Conservation (phyloP, 2,329 filamentous ascomycete genomes). For the Aspergillus quadricinctus region DNA sequence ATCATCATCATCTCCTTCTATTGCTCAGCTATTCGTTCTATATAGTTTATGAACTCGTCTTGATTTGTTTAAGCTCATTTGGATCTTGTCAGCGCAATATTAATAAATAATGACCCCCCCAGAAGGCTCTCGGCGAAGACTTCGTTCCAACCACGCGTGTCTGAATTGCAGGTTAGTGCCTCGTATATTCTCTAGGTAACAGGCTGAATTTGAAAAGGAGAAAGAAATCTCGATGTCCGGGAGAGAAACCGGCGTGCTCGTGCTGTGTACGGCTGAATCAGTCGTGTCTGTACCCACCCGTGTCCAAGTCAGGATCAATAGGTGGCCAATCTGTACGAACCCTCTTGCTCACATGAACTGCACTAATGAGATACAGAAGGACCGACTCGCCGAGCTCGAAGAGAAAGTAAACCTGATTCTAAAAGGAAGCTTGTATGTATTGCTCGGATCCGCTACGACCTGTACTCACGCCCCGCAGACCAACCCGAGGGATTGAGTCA, state of each 20-base stretch:
- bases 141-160: constrained; percentile 33
- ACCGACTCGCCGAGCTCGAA: constrained; percentile 49
- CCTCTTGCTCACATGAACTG: background rate
- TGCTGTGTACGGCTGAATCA: constrained; percentile 49
- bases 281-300: constrained; percentile 43
- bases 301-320: constrained; percentile 30
- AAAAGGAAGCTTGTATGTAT: constrained; percentile 27
- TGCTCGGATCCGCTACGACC: too few species aligned
- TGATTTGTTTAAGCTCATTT: background rate
- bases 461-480: background rate
- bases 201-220: constrained; percentile 25
- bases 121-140: constrained; percentile 26
- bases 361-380: constrained; percentile 36
- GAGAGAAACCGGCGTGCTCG: constrained; percentile 50
- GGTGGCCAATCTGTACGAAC: constrained; percentile 43
- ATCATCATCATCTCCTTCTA: background rate
- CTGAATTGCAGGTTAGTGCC: constrained; percentile 46
- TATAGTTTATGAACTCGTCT: background rate
- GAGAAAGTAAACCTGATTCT: constrained; percentile 51
- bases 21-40: background rate
- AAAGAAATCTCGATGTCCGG: constrained; percentile 51
- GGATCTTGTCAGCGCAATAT: background rate
- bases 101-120: constrained; percentile 21
- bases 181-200: background rate
- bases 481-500: background rate